Evolutionary conservation across 345 rosid genomes (phyloP).

Genomic region (Syzygium oleosum): DNA sequence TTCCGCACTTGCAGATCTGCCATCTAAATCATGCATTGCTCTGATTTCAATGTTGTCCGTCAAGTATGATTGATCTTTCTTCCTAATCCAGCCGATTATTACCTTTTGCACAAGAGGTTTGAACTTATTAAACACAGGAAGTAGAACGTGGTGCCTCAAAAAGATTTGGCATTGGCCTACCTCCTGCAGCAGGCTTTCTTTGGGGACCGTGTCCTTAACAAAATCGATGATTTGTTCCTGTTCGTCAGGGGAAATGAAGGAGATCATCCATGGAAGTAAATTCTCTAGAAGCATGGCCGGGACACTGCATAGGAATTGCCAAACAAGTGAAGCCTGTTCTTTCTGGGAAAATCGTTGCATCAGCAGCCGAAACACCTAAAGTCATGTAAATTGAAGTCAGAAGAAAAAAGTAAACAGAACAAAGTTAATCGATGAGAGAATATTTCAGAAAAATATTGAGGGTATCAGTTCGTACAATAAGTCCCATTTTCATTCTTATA

Average conservation of each 20-base stretch:
- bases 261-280: conserved; percentile 56
- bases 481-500: background rate
- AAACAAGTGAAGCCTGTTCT: conserved; percentile 55
- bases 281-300: conserved; percentile 56
- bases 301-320: conserved; percentile 62
- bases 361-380: conserved; percentile 66
- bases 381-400: background rate
- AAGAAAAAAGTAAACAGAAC: background rate
- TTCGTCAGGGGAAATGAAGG: conserved; percentile 37
- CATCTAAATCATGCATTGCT: background rate
- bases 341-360: conserved; percentile 38
- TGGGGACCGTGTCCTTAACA: conserved; percentile 32
- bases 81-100: conserved; percentile 39
- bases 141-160: conserved; percentile 7
- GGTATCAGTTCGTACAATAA: background rate
- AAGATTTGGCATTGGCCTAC: conserved; percentile 22
- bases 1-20: conserved; percentile 9
- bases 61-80: conserved; percentile 12
- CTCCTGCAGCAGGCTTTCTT: conserved; percentile 47
- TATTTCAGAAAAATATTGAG: background rate
- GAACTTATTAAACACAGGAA: background rate
- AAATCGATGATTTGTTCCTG: conserved; percentile 24
- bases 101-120: conserved; percentile 32
- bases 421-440: background rate
- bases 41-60: background rate